phyloP scores from a whole-genome alignment of 768 basidiomycete genomes.

The Suillus luteus region DNA sequence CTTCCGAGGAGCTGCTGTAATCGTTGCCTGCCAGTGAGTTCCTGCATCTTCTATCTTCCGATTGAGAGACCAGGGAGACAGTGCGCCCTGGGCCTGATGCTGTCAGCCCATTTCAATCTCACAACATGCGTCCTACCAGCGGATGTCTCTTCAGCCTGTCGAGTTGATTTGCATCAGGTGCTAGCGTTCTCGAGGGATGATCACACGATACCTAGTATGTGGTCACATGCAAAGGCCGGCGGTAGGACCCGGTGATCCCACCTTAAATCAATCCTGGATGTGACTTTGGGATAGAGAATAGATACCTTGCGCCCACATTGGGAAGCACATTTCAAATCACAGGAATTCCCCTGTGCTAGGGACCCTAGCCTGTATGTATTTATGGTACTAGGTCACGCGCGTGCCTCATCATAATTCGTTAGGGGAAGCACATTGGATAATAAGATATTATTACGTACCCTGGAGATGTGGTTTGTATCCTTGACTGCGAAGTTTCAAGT shows the following conservation, averaged over 20 bases:
- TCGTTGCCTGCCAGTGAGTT: constrained; percentile 35
- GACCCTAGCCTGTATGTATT: not conserved
- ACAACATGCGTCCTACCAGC: constrained; percentile 28
- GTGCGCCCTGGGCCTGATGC: constrained; percentile 53
- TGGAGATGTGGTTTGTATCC: not conserved
- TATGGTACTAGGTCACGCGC: not conserved
- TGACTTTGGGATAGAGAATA: too few relatives aligned
- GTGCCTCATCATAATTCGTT: not conserved
- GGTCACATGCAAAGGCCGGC: constrained; percentile 42
- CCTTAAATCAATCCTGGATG: not conserved
- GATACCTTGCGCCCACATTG: too few relatives aligned
- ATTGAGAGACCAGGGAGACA: constrained; percentile 64
- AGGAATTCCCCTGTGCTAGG: not conserved
- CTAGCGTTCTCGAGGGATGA: constrained; percentile 54
- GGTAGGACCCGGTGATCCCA: not conserved
- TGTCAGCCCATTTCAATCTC: constrained; percentile 38
- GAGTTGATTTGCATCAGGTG: constrained; percentile 48
- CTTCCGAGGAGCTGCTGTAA: constrained; percentile 41
- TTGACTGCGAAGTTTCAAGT: not conserved
- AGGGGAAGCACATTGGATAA: too few relatives aligned
- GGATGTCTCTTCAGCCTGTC: constrained; percentile 33
- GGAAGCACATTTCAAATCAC: not conserved
- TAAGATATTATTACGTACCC: not conserved
- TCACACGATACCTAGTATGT: constrained; percentile 20
- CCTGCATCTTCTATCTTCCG: constrained; percentile 54